Conservation (phyloP, 176 grass and related monocot species). For the Alopecurus myosuroides region DNA sequence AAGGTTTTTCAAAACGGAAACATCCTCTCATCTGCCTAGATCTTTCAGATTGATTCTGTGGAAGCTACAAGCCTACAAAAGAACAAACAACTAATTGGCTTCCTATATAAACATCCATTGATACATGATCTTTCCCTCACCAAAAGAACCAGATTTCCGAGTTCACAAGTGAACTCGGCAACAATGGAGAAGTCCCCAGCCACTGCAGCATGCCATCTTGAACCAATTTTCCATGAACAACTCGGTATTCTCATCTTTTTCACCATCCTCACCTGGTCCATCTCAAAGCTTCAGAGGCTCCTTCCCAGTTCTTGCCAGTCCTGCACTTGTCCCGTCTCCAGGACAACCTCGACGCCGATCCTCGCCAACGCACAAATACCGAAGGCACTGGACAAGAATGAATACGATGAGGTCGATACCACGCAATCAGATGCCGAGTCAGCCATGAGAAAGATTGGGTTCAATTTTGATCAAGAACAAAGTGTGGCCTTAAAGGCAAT, state of each 20-base stretch:
- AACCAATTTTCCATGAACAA: constrained; percentile 7
- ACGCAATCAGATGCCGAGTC: constrained; percentile 31
- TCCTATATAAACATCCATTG: constrained; percentile 28
- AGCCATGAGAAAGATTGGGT: constrained; percentile 38
- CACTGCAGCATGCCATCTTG: not conserved
- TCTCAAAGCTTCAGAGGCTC: constrained; percentile 25
- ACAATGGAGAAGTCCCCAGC: constrained; percentile 49
- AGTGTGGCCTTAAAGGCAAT: not conserved
- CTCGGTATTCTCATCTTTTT: constrained; percentile 34
- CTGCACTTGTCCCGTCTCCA: not conserved
- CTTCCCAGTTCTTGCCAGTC: constrained; percentile 12
- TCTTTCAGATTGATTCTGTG: constrained; percentile 23
- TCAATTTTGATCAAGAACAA: constrained; percentile 4
- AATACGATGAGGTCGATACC: not conserved
- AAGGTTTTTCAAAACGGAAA: constrained; percentile 24
- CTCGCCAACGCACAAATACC: not conserved
- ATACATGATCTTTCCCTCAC: not conserved
- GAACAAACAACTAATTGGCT: not conserved
- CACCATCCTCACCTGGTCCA: constrained; percentile 25
- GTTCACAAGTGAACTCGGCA: not conserved
- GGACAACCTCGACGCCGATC: not conserved
- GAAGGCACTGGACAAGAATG: not conserved
- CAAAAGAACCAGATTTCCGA: not conserved
- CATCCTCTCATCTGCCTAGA: constrained; percentile 28
- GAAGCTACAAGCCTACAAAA: not conserved